Evolutionary conservation across 768 basidiomycete genomes (phyloP).

Genomic region (Lyophyllum decastes): DNA sequence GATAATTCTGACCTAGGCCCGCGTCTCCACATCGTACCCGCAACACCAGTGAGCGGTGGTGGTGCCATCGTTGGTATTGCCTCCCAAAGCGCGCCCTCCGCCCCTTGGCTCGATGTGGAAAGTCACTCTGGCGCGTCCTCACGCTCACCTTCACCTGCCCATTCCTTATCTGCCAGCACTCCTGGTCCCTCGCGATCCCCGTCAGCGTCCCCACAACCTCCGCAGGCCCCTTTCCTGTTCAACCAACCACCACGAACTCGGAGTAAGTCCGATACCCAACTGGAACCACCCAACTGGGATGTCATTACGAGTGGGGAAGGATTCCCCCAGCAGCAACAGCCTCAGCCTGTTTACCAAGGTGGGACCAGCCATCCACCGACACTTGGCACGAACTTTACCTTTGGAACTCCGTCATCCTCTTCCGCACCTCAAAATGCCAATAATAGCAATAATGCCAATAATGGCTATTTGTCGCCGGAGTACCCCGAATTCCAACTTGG

Average conservation of each 20-base stretch:
- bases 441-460: conserved; percentile 5
- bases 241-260: conserved; percentile 44
- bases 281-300: conserved; percentile 59
- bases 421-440: not conserved
- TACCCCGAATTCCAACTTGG: conserved; percentile 16
- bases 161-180: conserved; percentile 12
- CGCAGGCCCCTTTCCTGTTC: conserved; percentile 26
- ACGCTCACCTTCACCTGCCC: conserved; percentile 19
- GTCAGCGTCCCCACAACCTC: conserved; percentile 20
- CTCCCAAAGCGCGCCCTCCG: not conserved
- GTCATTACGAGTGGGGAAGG: conserved; percentile 24
- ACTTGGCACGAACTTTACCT: conserved; percentile 33
- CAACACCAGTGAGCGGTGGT: conserved; percentile 75
- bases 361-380: conserved; percentile 17
- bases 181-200: conserved; percentile 30
- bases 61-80: conserved; percentile 40
- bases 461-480: conserved; percentile 29
- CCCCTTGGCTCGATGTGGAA: conserved; percentile 16
- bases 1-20: conserved; percentile 54
- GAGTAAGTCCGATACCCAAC: conserved; percentile 62
- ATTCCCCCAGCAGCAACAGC: conserved; percentile 27
- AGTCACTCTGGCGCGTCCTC: conserved; percentile 16
- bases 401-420: conserved; percentile 21
- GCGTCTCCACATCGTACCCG: conserved; percentile 77
- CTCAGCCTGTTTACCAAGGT: conserved; percentile 22